Base-by-base conservation (phyloP, 345 rosid genomes). In the Eucalyptus victrix region DNA sequence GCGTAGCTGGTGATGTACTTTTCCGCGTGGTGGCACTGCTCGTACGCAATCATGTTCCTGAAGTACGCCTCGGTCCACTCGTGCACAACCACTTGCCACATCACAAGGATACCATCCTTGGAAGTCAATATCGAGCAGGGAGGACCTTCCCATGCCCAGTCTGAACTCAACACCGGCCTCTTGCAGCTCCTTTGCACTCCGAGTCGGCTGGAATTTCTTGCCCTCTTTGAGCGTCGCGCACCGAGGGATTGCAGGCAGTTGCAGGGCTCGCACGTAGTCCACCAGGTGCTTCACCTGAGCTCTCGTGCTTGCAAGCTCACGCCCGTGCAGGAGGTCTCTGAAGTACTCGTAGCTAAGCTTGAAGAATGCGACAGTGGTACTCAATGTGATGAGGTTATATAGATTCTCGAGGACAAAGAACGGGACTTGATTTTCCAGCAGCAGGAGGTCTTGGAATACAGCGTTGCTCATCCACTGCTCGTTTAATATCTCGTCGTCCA, bases 401-500 rank as follows among this genome's bases (percentile, higher is more conserved):
- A 65, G 76, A 65, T 0, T n/a, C 76, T 65, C 40, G 11, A 65
- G 76, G 76, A 65, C 40, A n/a, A 65, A n/a, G 6, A 65, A 65
- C 3, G 76, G 76, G 2, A 65, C 76, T 65, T 65, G 76, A 32
- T 65, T 65, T 65, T 67, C 40, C 76, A 67, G 40, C 1, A n/a
- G 40, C 76, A 67, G 40, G 40, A 67, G 11, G 6, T 67, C 76
- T 2, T n/a, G 76, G 40, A 67, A 15, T 32, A 67, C 23, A 1
- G 11, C 40, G 2, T 67, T 67, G 40, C 6, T n/a, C 21, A 67
- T 67, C 72, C 62, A 51, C 56, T 51, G 56, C 9, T 51, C 0
- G 23, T 8, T 18, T 9, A 51, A 18, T 51, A 7, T 51, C 1
- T 6, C 23, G 2, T 51, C 56, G 9, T 51, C 1, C 23, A 0